A percentile compares a stretch with the other conserved stretches of the same genome.
Evolutionary conservation across 768 basidiomycete species (phyloP).

Genomic region (Xanthoconium purpureum): DNA sequence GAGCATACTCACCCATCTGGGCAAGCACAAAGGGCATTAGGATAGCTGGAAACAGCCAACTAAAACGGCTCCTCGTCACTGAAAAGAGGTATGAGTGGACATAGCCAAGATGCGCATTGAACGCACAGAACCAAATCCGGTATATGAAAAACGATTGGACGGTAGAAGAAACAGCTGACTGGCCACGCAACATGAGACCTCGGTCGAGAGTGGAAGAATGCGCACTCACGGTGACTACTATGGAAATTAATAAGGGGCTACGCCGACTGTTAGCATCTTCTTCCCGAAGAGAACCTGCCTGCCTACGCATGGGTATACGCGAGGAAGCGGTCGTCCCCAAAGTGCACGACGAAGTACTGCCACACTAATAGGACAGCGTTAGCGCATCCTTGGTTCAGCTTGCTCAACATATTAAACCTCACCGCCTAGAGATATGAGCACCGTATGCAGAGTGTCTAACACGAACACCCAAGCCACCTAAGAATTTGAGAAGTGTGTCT

Average conservation of each 20-base stretch:
- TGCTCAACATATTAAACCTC: background rate
- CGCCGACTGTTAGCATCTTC: slow-evolving; percentile 3
- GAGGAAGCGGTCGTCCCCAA: slow-evolving; percentile 17
- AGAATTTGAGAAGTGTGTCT: background rate
- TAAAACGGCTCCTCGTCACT: slow-evolving; percentile 16
- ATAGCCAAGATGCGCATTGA: background rate
- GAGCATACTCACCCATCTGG: slow-evolving; percentile 13
- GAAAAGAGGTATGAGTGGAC: background rate
- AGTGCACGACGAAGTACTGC: slow-evolving; percentile 23
- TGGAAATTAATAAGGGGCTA: slow-evolving; percentile 21
- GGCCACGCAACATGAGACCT: slow-evolving; percentile 11
- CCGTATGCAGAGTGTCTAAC: slow-evolving; percentile 15
- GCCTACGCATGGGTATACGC: slow-evolving; percentile 19
- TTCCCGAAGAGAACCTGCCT: slow-evolving; percentile 4
- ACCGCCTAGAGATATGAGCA: slow-evolving; percentile 22
- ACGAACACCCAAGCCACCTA: slow-evolving; percentile 24
- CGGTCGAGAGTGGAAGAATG: background rate
- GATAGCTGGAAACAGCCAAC: slow-evolving; percentile 18
- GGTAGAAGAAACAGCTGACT: slow-evolving; percentile 21
- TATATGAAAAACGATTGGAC: slow-evolving; percentile 28
- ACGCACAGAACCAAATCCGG: slow-evolving; percentile 24
- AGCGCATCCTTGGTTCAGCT: background rate
- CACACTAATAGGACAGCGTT: slow-evolving; percentile 14
- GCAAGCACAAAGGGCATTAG: slow-evolving; percentile 18
- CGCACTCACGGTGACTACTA: slow-evolving; percentile 21